Evolutionary conservation across 257 asterid genomes (phyloP).

Genomic region (Scutellaria galericulata): DNA sequence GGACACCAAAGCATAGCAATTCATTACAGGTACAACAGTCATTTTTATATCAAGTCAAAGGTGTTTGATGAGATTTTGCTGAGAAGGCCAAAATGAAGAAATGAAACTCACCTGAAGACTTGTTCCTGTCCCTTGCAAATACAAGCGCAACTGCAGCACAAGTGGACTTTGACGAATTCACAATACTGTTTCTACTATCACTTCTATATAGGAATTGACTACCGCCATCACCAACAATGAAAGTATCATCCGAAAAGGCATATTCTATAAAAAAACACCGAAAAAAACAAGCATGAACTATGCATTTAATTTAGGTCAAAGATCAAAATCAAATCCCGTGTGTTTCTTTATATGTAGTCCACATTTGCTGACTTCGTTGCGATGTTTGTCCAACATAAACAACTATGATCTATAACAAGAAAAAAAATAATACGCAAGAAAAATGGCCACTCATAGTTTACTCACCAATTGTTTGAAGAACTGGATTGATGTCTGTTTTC

Average conservation of each 20-base stretch:
- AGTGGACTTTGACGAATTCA: slow-evolving; percentile 16
- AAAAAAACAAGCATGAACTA: slow-evolving; percentile 13
- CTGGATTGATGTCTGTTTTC: slow-evolving; percentile 58
- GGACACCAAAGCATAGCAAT: slow-evolving; percentile 6
- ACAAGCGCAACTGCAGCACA: slow-evolving; percentile 64
- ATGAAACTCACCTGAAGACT: slow-evolving; percentile 58
- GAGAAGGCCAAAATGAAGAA: slow-evolving; percentile 26
- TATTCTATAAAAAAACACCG: slow-evolving; percentile 52
- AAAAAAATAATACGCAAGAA: slow-evolving; percentile 27
- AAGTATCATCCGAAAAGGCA: slow-evolving; percentile 67
- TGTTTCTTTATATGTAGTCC: slow-evolving; percentile 15
- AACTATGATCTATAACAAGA: not conserved
- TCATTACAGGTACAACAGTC: slow-evolving; percentile 5
- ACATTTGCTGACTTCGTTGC: slow-evolving; percentile 10
- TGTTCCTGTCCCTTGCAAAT: slow-evolving; percentile 62
- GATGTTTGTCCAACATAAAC: not conserved
- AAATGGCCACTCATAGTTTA: slow-evolving; percentile 26
- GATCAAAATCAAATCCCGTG: slow-evolving; percentile 12
- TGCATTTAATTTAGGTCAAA: slow-evolving; percentile 27
- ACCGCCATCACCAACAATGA: slow-evolving; percentile 74
- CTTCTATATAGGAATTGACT: slow-evolving; percentile 54
- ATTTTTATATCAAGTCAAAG: not conserved
- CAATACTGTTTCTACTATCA: slow-evolving; percentile 33
- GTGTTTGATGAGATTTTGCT: slow-evolving; percentile 6
- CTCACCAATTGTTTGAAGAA: slow-evolving; percentile 85